Evolutionary conservation across 331 rosid genomes (phyloP).

Genomic region (Erythrophleum ivorense): DNA sequence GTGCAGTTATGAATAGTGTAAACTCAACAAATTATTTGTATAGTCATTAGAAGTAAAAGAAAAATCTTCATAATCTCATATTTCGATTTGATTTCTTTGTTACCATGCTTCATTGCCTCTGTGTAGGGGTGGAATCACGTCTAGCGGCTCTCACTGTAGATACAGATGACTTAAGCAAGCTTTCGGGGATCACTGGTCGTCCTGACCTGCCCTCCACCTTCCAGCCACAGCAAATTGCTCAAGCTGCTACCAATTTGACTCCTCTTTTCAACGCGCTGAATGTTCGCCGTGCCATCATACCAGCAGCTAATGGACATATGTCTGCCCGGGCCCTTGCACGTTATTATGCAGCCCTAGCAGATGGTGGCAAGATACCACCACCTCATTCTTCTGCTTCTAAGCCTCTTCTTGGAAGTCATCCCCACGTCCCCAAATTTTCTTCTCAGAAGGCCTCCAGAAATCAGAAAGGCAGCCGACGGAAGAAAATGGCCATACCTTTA

Average conservation of each 20-base stretch:
- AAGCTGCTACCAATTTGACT: slow-evolving; percentile 54
- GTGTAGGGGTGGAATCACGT: slow-evolving; percentile 88
- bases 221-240: slow-evolving; percentile 65
- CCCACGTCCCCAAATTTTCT: slow-evolving; percentile 76
- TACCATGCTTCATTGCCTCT: slow-evolving; percentile 27
- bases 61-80: not conserved
- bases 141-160: slow-evolving; percentile 83
- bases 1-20: not conserved
- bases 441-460: slow-evolving; percentile 46
- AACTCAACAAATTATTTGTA: not conserved
- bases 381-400: slow-evolving; percentile 75
- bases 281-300: slow-evolving; percentile 88
- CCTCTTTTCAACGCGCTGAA: slow-evolving; percentile 71
- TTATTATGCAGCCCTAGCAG: slow-evolving; percentile 87
- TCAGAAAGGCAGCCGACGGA: slow-evolving; percentile 43
- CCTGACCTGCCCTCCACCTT: slow-evolving; percentile 74
- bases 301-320: slow-evolving; percentile 92
- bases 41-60: not conserved
- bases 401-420: slow-evolving; percentile 90
- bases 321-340: slow-evolving; percentile 98
- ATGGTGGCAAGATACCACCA: slow-evolving; percentile 79
- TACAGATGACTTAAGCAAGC: slow-evolving; percentile 59
- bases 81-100: slow-evolving; percentile 30
- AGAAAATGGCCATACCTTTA: slow-evolving; percentile 41
- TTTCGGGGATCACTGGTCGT: slow-evolving; percentile 53